Percentiles rank a stretch among this genome's conserved stretches.
Conservation (phyloP, 495 filamentous ascomycete genomes). For the Rostrohypoxylon terebratum region DNA sequence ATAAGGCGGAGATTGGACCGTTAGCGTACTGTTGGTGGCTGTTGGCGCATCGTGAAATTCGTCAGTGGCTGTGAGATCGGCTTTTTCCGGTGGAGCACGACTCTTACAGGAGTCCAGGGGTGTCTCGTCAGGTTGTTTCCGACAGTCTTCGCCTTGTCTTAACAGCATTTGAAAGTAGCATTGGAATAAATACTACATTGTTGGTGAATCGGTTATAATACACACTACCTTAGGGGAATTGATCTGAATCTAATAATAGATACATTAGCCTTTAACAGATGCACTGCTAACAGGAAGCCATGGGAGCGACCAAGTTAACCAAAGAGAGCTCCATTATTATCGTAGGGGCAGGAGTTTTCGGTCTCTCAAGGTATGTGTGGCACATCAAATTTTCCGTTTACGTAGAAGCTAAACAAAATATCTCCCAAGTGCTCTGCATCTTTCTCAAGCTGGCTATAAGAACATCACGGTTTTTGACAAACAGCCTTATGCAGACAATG, state of each 20-base stretch:
- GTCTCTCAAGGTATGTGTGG: slow-evolving; percentile 47
- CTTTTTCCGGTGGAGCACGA: not conserved
- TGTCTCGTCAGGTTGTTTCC: slow-evolving; percentile 6
- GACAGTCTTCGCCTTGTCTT: not conserved
- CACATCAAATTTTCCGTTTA: not conserved
- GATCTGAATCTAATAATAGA: not conserved
- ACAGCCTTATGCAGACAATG: slow-evolving; percentile 52
- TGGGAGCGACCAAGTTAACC: slow-evolving; percentile 8
- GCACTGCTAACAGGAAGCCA: not conserved
- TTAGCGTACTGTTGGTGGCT: not conserved
- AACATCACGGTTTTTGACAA: slow-evolving; percentile 56
- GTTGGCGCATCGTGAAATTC: not conserved
- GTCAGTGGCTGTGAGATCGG: not conserved
- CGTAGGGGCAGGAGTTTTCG: slow-evolving; percentile 58
- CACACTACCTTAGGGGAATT: not conserved
- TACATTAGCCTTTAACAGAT: too few relatives aligned
- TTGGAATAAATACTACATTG: not conserved
- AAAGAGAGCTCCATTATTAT: slow-evolving; percentile 52
- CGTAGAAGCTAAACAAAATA: not conserved
- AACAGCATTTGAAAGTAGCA: not conserved
- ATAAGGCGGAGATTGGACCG: slow-evolving; percentile 12
- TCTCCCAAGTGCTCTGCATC: slow-evolving; percentile 47
- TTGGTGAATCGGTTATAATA: not conserved
- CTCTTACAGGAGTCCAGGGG: not conserved
- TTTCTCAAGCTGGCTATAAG: slow-evolving; percentile 51